These are phyloP conservation scores for Penicillium ochrochloron DNA, from an alignment of 495 filamentous ascomycete species.

Conservation along the genomic window DNA sequence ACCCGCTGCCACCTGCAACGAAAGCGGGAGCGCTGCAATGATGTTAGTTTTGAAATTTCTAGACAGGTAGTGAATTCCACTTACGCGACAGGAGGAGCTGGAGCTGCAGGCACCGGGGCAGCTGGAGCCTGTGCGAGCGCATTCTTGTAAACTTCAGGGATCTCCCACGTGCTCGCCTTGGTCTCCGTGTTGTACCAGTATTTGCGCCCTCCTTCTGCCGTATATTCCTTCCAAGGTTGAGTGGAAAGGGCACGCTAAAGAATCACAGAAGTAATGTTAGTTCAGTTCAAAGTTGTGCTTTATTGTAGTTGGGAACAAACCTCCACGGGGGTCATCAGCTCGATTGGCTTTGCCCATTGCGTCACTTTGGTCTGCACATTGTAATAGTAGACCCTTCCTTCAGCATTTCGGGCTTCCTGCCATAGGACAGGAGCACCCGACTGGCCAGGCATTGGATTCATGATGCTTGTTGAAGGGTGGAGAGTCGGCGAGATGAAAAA, in stretches of 20 bases:
- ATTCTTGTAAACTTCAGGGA: conserved; percentile 82
- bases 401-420: conserved; percentile 82
- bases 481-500: conserved; percentile 26
- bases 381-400: conserved; percentile 93
- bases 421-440: conserved; percentile 63
- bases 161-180: conserved; percentile 92
- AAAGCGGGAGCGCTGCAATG: conserved; percentile 65
- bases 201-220: conserved; percentile 79
- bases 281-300: conserved; percentile 6
- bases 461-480: conserved; percentile 36
- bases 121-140: conserved; percentile 63
- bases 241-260: conserved; percentile 75
- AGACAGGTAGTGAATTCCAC: conserved; percentile 27
- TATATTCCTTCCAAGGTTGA: conserved; percentile 93
- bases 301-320: conserved; percentile 50
- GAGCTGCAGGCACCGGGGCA: conserved; percentile 22
- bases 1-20: conserved; percentile 64
- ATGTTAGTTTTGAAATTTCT: conserved; percentile 30
- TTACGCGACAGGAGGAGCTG: conserved; percentile 62
- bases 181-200: conserved; percentile 95
- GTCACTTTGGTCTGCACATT: conserved; percentile 85
- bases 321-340: conserved; percentile 86
- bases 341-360: conserved; percentile 91
- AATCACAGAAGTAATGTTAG: conserved; percentile 17
- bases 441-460: conserved; percentile 67